Base-by-base conservation (phyloP, 2,329 filamentous ascomycete genomes). In the Alternaria triticina region DNA sequence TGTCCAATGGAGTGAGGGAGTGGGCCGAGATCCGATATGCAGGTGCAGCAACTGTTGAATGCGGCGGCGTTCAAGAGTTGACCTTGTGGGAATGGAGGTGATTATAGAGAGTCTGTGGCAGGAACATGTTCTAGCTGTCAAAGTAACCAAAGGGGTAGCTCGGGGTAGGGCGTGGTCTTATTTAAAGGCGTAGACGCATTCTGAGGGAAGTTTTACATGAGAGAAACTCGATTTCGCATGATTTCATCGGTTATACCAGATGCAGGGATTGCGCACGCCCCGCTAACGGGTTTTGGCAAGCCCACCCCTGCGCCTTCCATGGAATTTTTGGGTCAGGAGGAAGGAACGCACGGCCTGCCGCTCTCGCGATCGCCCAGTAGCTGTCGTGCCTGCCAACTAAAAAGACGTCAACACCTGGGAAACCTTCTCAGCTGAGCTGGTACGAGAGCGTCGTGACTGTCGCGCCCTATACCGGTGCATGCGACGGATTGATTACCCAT, bases 51-150 rank as follows among this genome's bases (percentile, higher is more conserved):
- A 40, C 36, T 40, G 54, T 64, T 60, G 61, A 45, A 60, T 36
- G 59, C 47, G 36, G 62, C 59, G 43, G 61, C 22, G 50, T 58
- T 70, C 64, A 70, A 54, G 66, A 79, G 57, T 77, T 77, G 68
- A 75, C 75, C 66, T 77, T 77, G 74, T 79, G 76, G 30, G 73
- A 67, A 60, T 77, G 70, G 54, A 79, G 70, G 69, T 75, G 72
- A 67, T 76, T 74, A 40, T 71, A 67, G 30, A 69, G 67, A 52
- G 59, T 47, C 69, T 75, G 77, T 47, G 71, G 70, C 69, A 74
- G 67, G 57, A 76, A 78, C 77, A 79, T 79, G 54, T 61, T 75
- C 69, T 66, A 63, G 61, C 45, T 49, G 11, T 33, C 25, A 33
- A 45, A 43, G 10, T 45, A 57, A 45, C 8, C 13, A 30, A 47